Evolutionary conservation across 2,329 filamentous ascomycete species (phyloP).

Genomic region (Clathrospora elynae): DNA sequence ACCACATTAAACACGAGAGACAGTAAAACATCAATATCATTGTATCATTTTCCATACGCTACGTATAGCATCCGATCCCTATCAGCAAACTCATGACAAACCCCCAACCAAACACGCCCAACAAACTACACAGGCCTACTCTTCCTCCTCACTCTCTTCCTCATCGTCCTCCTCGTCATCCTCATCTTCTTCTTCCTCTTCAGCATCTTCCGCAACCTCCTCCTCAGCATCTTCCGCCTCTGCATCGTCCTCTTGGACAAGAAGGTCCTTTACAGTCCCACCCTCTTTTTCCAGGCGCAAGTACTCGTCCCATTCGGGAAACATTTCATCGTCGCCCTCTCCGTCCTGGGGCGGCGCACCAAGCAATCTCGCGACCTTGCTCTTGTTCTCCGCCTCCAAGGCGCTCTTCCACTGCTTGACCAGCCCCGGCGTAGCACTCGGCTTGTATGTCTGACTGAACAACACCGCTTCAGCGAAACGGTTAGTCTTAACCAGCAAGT

Average conservation of each 20-base stretch:
- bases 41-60: slow-evolving; percentile 9
- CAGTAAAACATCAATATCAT: slow-evolving; percentile 3
- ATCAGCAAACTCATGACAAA: neutral
- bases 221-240: slow-evolving; percentile 43
- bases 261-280: slow-evolving; percentile 50
- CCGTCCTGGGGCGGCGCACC: slow-evolving; percentile 73
- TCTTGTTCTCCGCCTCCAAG: slow-evolving; percentile 83
- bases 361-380: slow-evolving; percentile 80
- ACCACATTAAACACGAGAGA: neutral
- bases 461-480: slow-evolving; percentile 84
- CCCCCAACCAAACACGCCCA: neutral
- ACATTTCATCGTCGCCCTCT: slow-evolving; percentile 74
- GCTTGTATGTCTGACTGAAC: slow-evolving; percentile 95
- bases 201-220: slow-evolving; percentile 39
- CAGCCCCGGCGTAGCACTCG: slow-evolving; percentile 70
- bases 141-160: slow-evolving; percentile 13
- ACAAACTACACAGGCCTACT: neutral
- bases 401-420: slow-evolving; percentile 81
- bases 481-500: slow-evolving; percentile 77
- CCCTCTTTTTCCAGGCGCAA: slow-evolving; percentile 78
- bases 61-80: slow-evolving; percentile 1
- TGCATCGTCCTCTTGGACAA: slow-evolving; percentile 39
- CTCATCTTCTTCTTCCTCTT: slow-evolving; percentile 37
- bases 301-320: slow-evolving; percentile 96
- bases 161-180: slow-evolving; percentile 32